Evolutionary conservation across 768 basidiomycete species (phyloP).

Genomic region (Leucocoprinus sp.): DNA sequence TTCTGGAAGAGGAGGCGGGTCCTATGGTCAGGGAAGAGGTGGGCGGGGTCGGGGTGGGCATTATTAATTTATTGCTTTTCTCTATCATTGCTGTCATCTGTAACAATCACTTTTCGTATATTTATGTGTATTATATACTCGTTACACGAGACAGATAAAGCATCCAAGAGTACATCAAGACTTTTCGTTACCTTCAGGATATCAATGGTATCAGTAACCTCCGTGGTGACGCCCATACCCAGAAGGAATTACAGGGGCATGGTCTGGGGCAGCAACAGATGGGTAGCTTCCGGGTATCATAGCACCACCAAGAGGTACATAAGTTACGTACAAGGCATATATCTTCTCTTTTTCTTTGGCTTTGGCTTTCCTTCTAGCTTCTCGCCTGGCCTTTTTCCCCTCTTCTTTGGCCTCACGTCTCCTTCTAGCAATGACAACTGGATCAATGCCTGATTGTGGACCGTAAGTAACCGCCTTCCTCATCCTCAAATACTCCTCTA

Average conservation of each 20-base stretch:
- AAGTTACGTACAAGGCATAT: slow-evolving; percentile 58
- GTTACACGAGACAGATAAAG: neutral
- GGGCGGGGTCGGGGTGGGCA: slow-evolving; percentile 45
- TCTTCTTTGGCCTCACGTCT: slow-evolving; percentile 50
- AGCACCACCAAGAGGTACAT: slow-evolving; percentile 24
- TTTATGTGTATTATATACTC: neutral
- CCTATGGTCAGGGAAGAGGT: slow-evolving; percentile 20
- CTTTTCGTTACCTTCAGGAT: too few relatives aligned
- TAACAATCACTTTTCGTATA: slow-evolving; percentile 6
- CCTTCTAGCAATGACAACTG: slow-evolving; percentile 39
- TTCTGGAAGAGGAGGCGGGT: slow-evolving; percentile 19
- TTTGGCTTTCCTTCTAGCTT: slow-evolving; percentile 47
- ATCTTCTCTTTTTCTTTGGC: slow-evolving; percentile 42
- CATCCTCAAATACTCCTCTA: slow-evolving; percentile 6
- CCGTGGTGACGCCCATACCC: slow-evolving; percentile 9
- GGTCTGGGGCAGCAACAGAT: neutral
- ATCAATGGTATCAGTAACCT: slow-evolving; percentile 12
- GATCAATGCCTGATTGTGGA: neutral
- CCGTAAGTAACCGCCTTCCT: slow-evolving; percentile 4
- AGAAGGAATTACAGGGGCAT: neutral
- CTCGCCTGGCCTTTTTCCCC: slow-evolving; percentile 52
- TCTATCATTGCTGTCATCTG: neutral
- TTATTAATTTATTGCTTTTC: slow-evolving; percentile 19
- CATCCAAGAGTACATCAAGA: neutral
- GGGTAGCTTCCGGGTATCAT: slow-evolving; percentile 19